A percentile compares a stretch with the other conserved stretches of the same genome.
These are phyloP conservation scores for Aspergillus brasiliensis DNA, from an alignment of 2,329 filamentous ascomycete species.

Conservation along the genomic window DNA sequence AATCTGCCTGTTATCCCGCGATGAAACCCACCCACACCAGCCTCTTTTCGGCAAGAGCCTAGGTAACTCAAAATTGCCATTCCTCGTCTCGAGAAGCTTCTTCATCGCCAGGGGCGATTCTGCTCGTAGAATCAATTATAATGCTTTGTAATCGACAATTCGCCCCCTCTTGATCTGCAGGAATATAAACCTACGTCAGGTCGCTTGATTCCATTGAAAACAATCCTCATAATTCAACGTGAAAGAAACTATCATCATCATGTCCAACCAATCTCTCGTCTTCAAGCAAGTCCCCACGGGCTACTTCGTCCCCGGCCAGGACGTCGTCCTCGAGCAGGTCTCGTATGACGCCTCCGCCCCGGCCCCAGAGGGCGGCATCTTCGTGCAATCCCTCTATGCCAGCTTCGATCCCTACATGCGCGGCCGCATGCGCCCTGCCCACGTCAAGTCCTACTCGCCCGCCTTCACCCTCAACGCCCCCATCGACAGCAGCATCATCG, in stretches of 20 bases:
- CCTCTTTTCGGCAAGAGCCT: background rate
- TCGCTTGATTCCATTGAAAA: background rate
- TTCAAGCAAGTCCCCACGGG: conserved; percentile 70
- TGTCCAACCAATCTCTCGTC: conserved; percentile 70
- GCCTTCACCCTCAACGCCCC: conserved; percentile 64
- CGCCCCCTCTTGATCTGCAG: no score
- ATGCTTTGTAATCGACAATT: conserved; percentile 2
- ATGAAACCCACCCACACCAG: background rate
- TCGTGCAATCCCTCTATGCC: conserved; percentile 69
- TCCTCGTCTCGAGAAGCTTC: conserved; percentile 1
- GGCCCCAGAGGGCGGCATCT: conserved; percentile 66
- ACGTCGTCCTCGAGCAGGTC: conserved; percentile 68
- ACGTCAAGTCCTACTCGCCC: conserved; percentile 67
- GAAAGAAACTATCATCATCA: conserved; percentile 21
- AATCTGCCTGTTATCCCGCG: background rate
- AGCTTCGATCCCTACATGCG: conserved; percentile 87
- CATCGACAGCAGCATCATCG: conserved; percentile 65
- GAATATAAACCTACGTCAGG: background rate
- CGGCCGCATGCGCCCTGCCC: conserved; percentile 70
- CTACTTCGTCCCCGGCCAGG: conserved; percentile 68
- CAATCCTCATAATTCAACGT: no score
- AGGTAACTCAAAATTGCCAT: background rate
- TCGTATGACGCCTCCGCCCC: conserved; percentile 63
- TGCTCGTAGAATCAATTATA: no score
- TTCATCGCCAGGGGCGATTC: background rate